Evolutionary conservation across 2,329 filamentous ascomycete genomes (phyloP), one percentile per base, ranked within the genome.

Genomic region (Trichoderma sp.): DNA sequence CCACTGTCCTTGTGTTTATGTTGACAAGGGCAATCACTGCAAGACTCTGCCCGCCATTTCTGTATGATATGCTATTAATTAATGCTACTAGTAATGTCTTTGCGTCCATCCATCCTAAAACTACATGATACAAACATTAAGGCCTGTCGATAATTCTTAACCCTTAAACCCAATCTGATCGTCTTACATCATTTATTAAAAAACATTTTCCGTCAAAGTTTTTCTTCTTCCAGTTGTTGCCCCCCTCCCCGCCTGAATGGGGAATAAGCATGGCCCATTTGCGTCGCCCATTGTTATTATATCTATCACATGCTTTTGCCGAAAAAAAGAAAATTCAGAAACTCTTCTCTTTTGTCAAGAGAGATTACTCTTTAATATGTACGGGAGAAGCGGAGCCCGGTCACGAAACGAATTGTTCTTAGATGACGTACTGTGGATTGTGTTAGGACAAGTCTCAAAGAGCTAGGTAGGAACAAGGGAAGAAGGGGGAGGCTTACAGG

Each of bases 401-500:
- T 63, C 35, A 31, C n/a, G 64, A 53, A 62, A 62, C 50, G 31
- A 53, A 63, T 41, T 38, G 11, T 33, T 56, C 56, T 83, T 82
- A 87, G 76, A 87, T 84, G 77, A 87, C 83, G 78, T 86, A 86
- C 86, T 87, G 38, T 6, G 12, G 3, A 6, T 69, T 14, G 6
- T 68, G 67, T 82, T 75, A 83, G 69, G 77, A n/a, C 38, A 29
- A n/a, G 12, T 27, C 3, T 27, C 16, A 7, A 33, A 33, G 8
- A n/a, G 18, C 21, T 31, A 16, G 8, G 11, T 31, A 14, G 8
- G 9, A 35, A 27, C 11, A 41, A 24, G 8, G n/a, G 4, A 3
- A n/a, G n/a, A 9, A 18, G 4, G 8, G 83, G 5, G 35, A 5
- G 5, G 1, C 85, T 82, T 80, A 89, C 87, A 50, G 94, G 94